phyloP scores from a whole-genome alignment of 768 basidiomycete species.

The Lactifluus hygrophoroides region DNA sequence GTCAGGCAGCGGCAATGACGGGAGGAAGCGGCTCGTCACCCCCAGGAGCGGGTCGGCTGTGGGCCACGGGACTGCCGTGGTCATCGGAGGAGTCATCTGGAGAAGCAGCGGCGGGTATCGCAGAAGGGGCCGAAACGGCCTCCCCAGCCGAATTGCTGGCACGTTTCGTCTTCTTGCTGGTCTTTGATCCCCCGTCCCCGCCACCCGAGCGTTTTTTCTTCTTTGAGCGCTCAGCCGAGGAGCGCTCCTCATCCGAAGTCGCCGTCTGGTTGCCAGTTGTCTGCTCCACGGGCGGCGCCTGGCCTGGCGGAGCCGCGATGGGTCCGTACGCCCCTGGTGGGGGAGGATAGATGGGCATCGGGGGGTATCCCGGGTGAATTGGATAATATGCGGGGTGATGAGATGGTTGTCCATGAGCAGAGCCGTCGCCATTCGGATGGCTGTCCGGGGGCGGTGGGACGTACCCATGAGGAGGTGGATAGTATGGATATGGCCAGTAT shows the following conservation, averaged over 20 bases:
- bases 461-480: slow-evolving; percentile 36
- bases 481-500: slow-evolving; percentile 38
- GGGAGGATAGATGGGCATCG: slow-evolving; percentile 26
- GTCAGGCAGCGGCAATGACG: slow-evolving; percentile 20
- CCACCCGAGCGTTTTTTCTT: slow-evolving; percentile 20
- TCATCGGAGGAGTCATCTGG: slow-evolving; percentile 9
- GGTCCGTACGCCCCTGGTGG: slow-evolving; percentile 23
- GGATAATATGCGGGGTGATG: slow-evolving; percentile 34
- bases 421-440: slow-evolving; percentile 25
- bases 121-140: neutral
- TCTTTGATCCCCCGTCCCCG: slow-evolving; percentile 26
- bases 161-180: slow-evolving; percentile 29
- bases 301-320: slow-evolving; percentile 10
- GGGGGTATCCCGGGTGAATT: slow-evolving; percentile 30
- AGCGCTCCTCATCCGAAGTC: slow-evolving; percentile 10
- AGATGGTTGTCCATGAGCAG: slow-evolving; percentile 26
- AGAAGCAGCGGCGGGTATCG: neutral
- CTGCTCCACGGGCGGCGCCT: slow-evolving; percentile 3
- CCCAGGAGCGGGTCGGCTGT: neutral
- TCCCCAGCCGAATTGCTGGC: neutral
- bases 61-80: slow-evolving; percentile 10
- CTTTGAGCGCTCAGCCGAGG: slow-evolving; percentile 1
- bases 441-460: slow-evolving; percentile 32
- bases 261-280: slow-evolving; percentile 21
- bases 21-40: slow-evolving; percentile 14